These are phyloP conservation scores for Starmerella riodocensis DNA, from an alignment of 805 yeast species.

Conservation along the genomic window DNA sequence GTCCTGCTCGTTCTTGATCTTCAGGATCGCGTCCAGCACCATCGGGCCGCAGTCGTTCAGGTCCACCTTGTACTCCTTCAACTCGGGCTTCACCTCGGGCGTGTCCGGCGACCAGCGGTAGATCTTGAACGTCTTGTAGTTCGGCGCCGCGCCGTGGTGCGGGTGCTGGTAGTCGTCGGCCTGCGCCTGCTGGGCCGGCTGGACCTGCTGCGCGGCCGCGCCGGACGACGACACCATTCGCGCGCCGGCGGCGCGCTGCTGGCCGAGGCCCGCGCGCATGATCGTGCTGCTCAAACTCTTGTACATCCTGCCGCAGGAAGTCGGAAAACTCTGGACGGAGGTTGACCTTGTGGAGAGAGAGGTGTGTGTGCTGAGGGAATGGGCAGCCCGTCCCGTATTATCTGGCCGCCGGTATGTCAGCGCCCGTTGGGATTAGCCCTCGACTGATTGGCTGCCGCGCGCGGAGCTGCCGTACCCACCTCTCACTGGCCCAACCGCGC, in stretches of 20 bases:
- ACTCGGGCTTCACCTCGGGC: slow-evolving; percentile 79
- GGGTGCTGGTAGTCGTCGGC: too few species aligned
- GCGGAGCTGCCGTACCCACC: neutral
- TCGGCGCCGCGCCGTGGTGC: too few species aligned
- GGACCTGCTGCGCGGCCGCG: slow-evolving; percentile 4
- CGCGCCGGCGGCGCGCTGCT: neutral
- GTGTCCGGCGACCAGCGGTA: slow-evolving; percentile 98
- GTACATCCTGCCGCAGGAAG: neutral
- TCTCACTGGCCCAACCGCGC: neutral
- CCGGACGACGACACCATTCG: slow-evolving; percentile 1
- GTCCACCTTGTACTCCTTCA: slow-evolving; percentile 74
- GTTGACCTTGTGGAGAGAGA: neutral
- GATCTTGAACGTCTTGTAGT: slow-evolving; percentile 73
- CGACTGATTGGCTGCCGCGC: slow-evolving; percentile 2
- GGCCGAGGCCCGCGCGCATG: neutral
- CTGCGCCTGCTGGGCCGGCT: slow-evolving; percentile 29
- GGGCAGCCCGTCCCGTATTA: neutral
- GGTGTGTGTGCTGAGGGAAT: neutral
- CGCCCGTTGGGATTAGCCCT: neutral
- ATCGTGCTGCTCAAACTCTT: neutral
- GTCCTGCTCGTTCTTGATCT: slow-evolving; percentile 94
- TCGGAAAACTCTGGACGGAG: neutral
- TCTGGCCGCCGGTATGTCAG: neutral
- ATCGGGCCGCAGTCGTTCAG: slow-evolving; percentile 92
- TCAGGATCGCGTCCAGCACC: slow-evolving; percentile 88